These are phyloP conservation scores for Hypoxylon cercidicola DNA, from an alignment of 495 filamentous ascomycete species.

Conservation along the genomic window DNA sequence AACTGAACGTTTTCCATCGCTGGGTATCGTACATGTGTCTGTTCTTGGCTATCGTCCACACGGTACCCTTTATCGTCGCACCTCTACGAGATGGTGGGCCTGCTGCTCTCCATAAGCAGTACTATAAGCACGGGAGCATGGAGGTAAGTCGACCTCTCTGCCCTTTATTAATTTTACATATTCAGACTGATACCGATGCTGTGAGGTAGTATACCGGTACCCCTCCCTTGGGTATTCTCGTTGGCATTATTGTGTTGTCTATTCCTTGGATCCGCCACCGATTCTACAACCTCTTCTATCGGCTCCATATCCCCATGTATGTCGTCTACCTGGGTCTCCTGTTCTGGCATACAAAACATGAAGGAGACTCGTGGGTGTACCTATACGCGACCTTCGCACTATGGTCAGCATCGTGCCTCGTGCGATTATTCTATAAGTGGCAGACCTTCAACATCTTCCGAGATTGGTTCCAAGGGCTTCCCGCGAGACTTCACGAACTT, in stretches of 20 bases:
- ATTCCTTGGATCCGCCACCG: slow-evolving; percentile 47
- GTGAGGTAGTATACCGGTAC: slow-evolving; percentile 46
- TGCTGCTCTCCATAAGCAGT: slow-evolving; percentile 36
- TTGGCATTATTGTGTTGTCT: slow-evolving; percentile 46
- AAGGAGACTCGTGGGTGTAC: slow-evolving; percentile 80
- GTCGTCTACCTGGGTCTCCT: slow-evolving; percentile 75
- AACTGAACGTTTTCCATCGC: slow-evolving; percentile 64
- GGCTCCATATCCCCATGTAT: slow-evolving; percentile 72
- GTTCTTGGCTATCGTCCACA: slow-evolving; percentile 62
- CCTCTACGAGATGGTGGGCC: slow-evolving; percentile 43
- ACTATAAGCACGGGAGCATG: slow-evolving; percentile 41
- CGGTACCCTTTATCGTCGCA: slow-evolving; percentile 63
- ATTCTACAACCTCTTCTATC: slow-evolving; percentile 75
- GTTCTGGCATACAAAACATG: slow-evolving; percentile 83
- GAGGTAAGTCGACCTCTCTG: slow-evolving; percentile 23
- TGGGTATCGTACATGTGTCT: slow-evolving; percentile 64
- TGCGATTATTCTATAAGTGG: slow-evolving; percentile 67
- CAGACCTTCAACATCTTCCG: slow-evolving; percentile 69
- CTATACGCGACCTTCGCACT: slow-evolving; percentile 75
- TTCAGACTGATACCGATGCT: not conserved
- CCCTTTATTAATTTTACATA: not conserved
- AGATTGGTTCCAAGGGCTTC: slow-evolving; percentile 69
- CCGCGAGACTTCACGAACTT: slow-evolving; percentile 70
- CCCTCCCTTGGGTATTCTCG: slow-evolving; percentile 48
- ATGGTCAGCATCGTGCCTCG: slow-evolving; percentile 66